phyloP scores from a whole-genome alignment of 805 yeast genomes.

The Wickerhamiella kurtzmanii region DNA sequence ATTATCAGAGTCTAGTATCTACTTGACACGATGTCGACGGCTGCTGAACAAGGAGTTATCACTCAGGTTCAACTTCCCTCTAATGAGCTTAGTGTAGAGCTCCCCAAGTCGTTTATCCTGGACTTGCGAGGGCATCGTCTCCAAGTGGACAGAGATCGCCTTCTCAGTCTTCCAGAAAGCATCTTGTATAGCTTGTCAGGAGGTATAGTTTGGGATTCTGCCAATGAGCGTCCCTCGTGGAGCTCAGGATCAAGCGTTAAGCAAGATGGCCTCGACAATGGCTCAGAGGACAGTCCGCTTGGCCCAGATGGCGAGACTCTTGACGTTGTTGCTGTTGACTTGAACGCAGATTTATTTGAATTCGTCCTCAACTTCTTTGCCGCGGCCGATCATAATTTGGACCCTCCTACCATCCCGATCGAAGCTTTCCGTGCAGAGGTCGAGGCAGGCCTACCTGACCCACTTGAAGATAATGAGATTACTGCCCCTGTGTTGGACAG shows the following conservation, averaged over 20 bases:
- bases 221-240: conserved; percentile 5
- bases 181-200: conserved; percentile 53
- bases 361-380: conserved; percentile 66
- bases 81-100: conserved; percentile 5
- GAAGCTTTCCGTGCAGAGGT: conserved; percentile 9
- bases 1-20: not conserved
- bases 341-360: conserved; percentile 73
- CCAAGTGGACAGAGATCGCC: conserved; percentile 71
- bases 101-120: conserved; percentile 36
- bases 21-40: not conserved
- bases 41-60: conserved; percentile 14
- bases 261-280: conserved; percentile 2
- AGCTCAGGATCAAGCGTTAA: conserved; percentile 9
- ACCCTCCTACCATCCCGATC: conserved; percentile 11
- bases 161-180: conserved; percentile 85
- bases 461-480: not conserved
- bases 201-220: conserved; percentile 2
- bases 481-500: not conserved
- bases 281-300: conserved; percentile 3
- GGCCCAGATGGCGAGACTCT: conserved; percentile 4
- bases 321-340: conserved; percentile 41
- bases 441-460: not conserved
- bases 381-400: conserved; percentile 50
- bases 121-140: conserved; percentile 64
- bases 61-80: conserved; percentile 15